phyloP scores from a whole-genome alignment of 768 basidiomycete genomes.

The Grammothele lineata region DNA sequence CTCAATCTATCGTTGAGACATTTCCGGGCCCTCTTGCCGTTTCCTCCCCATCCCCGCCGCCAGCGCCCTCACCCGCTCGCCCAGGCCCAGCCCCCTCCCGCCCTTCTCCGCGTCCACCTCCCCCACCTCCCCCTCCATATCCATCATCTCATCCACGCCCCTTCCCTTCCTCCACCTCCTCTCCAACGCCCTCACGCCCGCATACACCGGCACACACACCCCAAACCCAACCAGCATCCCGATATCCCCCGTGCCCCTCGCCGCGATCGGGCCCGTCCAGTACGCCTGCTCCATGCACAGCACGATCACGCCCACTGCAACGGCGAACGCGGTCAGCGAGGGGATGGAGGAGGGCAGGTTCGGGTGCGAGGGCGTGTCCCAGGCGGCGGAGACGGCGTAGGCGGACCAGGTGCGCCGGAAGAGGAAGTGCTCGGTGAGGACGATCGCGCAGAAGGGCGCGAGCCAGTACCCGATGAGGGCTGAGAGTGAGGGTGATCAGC shows the following conservation, averaged over 20 bases:
- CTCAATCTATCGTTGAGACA: no score
- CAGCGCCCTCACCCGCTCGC: no score
- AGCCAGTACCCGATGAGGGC: slow-evolving; percentile 46
- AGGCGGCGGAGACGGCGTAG: slow-evolving; percentile 32
- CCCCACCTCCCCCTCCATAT: no score
- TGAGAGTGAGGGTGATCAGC: slow-evolving; percentile 11
- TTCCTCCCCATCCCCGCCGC: no score
- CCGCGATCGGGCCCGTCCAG: slow-evolving; percentile 48
- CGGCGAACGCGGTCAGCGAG: slow-evolving; percentile 36
- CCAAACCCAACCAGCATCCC: slow-evolving; percentile 31
- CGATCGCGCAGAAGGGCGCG: slow-evolving; percentile 33
- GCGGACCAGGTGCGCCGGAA: slow-evolving; percentile 31
- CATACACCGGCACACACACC: slow-evolving; percentile 16
- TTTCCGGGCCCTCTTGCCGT: no score
- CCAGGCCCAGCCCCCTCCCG: no score
- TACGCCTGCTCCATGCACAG: slow-evolving; percentile 48
- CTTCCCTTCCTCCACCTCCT: no score
- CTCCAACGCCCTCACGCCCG: slow-evolving; percentile 16
- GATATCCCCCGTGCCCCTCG: slow-evolving; percentile 42
- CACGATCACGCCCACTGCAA: slow-evolving; percentile 34
- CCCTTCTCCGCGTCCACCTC: no score
- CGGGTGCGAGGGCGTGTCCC: slow-evolving; percentile 32
- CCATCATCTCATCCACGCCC: no score
- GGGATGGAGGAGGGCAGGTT: slow-evolving; percentile 38
- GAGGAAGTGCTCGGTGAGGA: slow-evolving; percentile 41